Conservation (phyloP, 352 stramenopile genomes). For the Phytophthora lateralis region DNA sequence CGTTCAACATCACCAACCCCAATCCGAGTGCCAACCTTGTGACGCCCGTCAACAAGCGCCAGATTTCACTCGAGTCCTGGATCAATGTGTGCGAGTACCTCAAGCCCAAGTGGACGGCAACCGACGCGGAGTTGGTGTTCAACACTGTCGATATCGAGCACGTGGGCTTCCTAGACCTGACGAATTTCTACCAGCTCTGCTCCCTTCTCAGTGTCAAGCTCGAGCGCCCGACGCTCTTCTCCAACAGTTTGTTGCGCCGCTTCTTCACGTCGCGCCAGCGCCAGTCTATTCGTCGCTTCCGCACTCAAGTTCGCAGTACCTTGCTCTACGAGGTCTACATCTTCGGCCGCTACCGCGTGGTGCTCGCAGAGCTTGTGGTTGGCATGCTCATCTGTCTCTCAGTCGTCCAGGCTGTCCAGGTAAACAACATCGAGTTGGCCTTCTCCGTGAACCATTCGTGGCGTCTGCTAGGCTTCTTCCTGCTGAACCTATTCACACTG, state of each 20-base stretch:
- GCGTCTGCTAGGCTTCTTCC: conserved; percentile 69
- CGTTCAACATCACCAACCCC: conserved; percentile 45
- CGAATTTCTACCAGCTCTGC: conserved; percentile 80
- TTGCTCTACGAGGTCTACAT: conserved; percentile 69
- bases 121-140: conserved; percentile 78
- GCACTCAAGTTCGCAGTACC: conserved; percentile 53
- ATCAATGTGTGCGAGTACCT: conserved; percentile 75
- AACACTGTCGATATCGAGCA: conserved; percentile 80
- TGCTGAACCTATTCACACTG: conserved; percentile 76
- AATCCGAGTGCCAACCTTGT: conserved; percentile 35
- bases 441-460: conserved; percentile 79
- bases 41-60: conserved; percentile 49
- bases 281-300: conserved; percentile 58
- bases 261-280: conserved; percentile 51
- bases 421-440: conserved; percentile 82
- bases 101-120: conserved; percentile 74
- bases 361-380: conserved; percentile 76
- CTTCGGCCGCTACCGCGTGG: conserved; percentile 68
- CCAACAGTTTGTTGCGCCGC: conserved; percentile 47
- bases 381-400: conserved; percentile 78
- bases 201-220: conserved; percentile 78
- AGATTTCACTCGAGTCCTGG: conserved; percentile 77
- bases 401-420: conserved; percentile 79
- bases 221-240: conserved; percentile 53
- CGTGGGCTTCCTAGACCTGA: conserved; percentile 61